Percentiles rank a stretch among this genome's conserved stretches.
Conservation (phyloP, 257 asterid genomes). For the Solanum ahanhuiri region DNA sequence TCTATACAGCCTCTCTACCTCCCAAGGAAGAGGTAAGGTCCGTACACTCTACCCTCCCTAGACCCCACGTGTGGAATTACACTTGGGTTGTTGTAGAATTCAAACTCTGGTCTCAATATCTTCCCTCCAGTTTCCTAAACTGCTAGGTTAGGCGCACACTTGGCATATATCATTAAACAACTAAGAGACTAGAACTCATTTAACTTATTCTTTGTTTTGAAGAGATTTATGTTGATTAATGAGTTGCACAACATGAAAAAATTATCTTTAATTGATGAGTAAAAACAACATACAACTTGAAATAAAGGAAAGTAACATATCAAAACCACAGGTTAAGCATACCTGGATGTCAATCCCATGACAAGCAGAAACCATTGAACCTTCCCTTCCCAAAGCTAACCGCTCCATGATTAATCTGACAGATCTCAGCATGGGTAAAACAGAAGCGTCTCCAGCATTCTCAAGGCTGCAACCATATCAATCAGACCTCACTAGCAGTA, state of each 20-base stretch:
- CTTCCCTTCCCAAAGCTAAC: slow-evolving; percentile 34
- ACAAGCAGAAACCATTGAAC: slow-evolving; percentile 18
- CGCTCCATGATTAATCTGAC: slow-evolving; percentile 61
- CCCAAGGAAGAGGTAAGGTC: not conserved
- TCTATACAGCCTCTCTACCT: not conserved
- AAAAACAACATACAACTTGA: not conserved
- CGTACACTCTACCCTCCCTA: not conserved
- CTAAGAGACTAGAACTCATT: not conserved
- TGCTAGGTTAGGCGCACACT: not conserved
- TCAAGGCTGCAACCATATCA: slow-evolving; percentile 51
- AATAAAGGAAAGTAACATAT: not conserved
- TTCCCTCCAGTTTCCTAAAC: not conserved
- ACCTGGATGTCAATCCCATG: slow-evolving; percentile 51
- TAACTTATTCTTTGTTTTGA: not conserved
- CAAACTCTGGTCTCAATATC: not conserved
- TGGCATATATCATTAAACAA: not conserved
- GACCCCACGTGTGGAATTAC: not conserved
- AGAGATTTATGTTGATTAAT: not conserved
- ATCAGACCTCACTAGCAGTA: not conserved
- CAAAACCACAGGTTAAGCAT: slow-evolving; percentile 4
- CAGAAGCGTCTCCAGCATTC: slow-evolving; percentile 83
- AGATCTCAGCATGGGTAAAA: slow-evolving; percentile 74
- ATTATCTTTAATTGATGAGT: not conserved
- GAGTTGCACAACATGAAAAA: not conserved
- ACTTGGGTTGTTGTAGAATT: not conserved